Percentiles rank a stretch among this genome's conserved stretches.
phyloP scores from a whole-genome alignment of 2,329 filamentous ascomycete species.

The Penicillium verrucosum region DNA sequence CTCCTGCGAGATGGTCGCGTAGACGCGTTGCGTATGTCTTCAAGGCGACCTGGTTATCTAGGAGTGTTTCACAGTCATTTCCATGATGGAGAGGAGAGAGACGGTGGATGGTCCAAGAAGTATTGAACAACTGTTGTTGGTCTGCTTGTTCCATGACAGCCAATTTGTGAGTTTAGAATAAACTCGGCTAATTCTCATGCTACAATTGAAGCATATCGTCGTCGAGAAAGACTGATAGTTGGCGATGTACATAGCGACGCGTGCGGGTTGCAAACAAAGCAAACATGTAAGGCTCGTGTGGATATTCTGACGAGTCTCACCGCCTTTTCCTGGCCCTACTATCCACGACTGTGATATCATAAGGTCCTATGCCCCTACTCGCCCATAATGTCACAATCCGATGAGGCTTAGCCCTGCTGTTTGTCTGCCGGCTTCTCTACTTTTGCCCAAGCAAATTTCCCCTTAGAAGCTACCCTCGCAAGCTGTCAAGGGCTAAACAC shows the following conservation, averaged over 20 bases:
- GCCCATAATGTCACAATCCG: too few relatives aligned
- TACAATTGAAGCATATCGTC: background rate
- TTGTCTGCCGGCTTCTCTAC: too few relatives aligned
- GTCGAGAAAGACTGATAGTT: slow-evolving; percentile 5
- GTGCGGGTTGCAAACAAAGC: slow-evolving; percentile 20
- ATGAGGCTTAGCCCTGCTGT: too few relatives aligned
- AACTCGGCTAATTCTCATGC: background rate
- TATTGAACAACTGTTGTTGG: slow-evolving; percentile 47
- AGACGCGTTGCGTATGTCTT: slow-evolving; percentile 49
- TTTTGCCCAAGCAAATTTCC: too few relatives aligned
- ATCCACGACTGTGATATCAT: too few relatives aligned
- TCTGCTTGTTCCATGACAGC: slow-evolving; percentile 26
- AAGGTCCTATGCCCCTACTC: too few relatives aligned
- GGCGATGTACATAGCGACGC: slow-evolving; percentile 12
- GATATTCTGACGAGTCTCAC: too few relatives aligned
- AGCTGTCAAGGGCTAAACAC: too few relatives aligned
- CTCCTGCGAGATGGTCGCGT: slow-evolving; percentile 49
- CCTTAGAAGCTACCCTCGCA: too few relatives aligned
- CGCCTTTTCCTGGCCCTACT: too few relatives aligned
- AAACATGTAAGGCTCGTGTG: slow-evolving; percentile 8
- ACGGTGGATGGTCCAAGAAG: slow-evolving; percentile 54
- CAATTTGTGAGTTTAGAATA: background rate
- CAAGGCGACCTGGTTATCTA: slow-evolving; percentile 37
- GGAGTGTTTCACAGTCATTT: slow-evolving; percentile 35
- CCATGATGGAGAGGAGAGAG: slow-evolving; percentile 54